phyloP scores from a whole-genome alignment of 768 basidiomycete species.

The Psilocybe cyanescens region DNA sequence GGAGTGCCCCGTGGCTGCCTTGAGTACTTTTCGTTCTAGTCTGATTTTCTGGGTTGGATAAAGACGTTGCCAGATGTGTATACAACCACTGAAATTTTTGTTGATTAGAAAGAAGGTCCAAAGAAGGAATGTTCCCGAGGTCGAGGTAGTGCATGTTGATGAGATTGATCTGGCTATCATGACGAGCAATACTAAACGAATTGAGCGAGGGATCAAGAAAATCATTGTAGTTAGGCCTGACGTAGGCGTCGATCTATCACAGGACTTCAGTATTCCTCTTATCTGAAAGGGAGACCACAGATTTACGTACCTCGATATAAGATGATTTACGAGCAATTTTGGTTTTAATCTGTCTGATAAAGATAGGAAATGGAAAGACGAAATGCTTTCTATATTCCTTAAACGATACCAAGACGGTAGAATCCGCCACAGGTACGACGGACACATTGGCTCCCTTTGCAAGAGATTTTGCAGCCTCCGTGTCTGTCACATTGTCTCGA shows the following conservation, averaged over 20 bases:
- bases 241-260: constrained; percentile 28
- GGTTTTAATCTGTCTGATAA: constrained; percentile 37
- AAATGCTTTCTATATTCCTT: constrained; percentile 29
- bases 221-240: constrained; percentile 20
- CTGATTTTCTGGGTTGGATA: constrained; percentile 23
- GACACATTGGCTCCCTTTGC: constrained; percentile 24
- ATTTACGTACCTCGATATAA: constrained; percentile 46
- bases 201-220: constrained; percentile 19
- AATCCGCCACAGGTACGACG: constrained; percentile 33
- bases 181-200: constrained; percentile 31
- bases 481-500: constrained; percentile 23
- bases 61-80: constrained; percentile 21
- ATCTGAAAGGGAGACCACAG: constrained; percentile 13
- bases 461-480: constrained; percentile 21
- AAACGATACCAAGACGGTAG: constrained; percentile 33
- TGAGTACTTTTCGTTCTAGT: constrained; percentile 1
- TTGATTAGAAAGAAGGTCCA: constrained; percentile 8
- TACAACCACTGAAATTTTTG: constrained; percentile 25
- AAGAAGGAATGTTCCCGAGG: constrained; percentile 17
- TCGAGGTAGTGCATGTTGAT: constrained; percentile 36
- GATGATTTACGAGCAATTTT: constrained; percentile 58
- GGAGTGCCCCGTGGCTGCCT: constrained; percentile 10
- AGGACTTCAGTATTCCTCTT: constrained; percentile 19
- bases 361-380: constrained; percentile 48
- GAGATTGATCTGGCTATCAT: constrained; percentile 11